phyloP scores from a whole-genome alignment of 495 filamentous ascomycete genomes.

The Aspergillus biplanus region DNA sequence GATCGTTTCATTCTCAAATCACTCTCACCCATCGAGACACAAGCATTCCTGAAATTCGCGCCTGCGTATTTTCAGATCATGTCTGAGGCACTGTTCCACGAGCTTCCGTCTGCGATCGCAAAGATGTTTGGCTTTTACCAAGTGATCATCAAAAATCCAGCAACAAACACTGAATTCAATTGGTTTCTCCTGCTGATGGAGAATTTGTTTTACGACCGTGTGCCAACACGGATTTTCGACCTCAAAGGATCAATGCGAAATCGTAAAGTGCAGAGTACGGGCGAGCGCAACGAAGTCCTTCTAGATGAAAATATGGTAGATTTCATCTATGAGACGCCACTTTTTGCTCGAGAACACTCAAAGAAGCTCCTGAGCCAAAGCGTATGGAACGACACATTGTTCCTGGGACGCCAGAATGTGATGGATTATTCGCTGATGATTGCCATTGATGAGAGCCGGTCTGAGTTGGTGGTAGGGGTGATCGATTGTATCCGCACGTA shows the following conservation, averaged over 20 bases:
- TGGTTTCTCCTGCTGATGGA: slow-evolving; percentile 96
- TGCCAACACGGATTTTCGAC: slow-evolving; percentile 91
- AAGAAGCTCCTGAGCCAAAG: slow-evolving; percentile 84
- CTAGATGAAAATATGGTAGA: slow-evolving; percentile 99
- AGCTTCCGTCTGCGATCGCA: slow-evolving; percentile 93
- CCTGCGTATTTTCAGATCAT: slow-evolving; percentile 97
- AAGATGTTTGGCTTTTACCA: slow-evolving; percentile 99
- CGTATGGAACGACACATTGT: slow-evolving; percentile 96
- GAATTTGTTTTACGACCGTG: slow-evolving; percentile 96
- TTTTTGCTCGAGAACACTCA: slow-evolving; percentile 91
- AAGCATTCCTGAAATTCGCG: slow-evolving; percentile 91
- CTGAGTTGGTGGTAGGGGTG: slow-evolving; percentile 94
- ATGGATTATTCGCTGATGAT: slow-evolving; percentile 99
- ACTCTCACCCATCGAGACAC: slow-evolving; percentile 84
- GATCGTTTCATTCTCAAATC: slow-evolving; percentile 92
- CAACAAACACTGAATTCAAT: slow-evolving; percentile 90
- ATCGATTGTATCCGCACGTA: slow-evolving; percentile 99
- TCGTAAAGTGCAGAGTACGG: slow-evolving; percentile 91
- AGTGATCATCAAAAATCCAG: slow-evolving; percentile 91
- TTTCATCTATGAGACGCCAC: slow-evolving; percentile 95
- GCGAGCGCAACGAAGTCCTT: slow-evolving; percentile 93
- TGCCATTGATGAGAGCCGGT: slow-evolving; percentile 85
- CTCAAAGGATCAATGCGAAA: slow-evolving; percentile 99
- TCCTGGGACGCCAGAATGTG: slow-evolving; percentile 87
- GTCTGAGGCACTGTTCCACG: slow-evolving; percentile 93